Base-by-base conservation (phyloP, 371 early-diverging fungal genomes). In the Mucor lusitanicus region DNA sequence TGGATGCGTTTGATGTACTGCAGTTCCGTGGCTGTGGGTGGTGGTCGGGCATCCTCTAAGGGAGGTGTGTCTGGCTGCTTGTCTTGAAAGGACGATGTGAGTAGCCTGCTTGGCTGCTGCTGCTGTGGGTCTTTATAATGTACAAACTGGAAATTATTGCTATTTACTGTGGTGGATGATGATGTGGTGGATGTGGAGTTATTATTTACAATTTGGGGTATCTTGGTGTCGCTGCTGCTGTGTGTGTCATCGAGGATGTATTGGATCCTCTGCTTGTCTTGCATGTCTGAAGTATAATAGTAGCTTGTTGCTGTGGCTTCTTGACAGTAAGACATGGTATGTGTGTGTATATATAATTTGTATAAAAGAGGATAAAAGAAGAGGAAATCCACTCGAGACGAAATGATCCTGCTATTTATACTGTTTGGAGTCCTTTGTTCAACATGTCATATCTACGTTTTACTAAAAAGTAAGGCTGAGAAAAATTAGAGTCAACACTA, bases 1-100 rank as follows among this genome's bases (percentile, higher is more conserved):
- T 70, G 54, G 3, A 70, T 70, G 40, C 70, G 61, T 65, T 65
- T 70, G 13, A 65, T 61, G 53, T 70, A 70, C 62, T 70, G 62
- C n/a, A 69, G 7, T 65, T 70, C 66, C 33, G 23, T 54, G 19
- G 35, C 61, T 37, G 61, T 67, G 3, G 61, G 67, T 15, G 61
- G 55, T 61, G 63, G 44, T 63, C 54, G 63, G 42, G 23, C 23
- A 27, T 54, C 54, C 27, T 28, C 54, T 28, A 30, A 54, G 6
- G 61, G 17, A 15, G 40, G 46, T 35, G 50, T 32, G 19, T 37
- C n/a, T 25, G 60, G 44, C 23, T 50, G n/a, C 30, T 19, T 37
- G 17, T 50, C 44, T 15, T 61, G 27, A 44, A 25, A 50, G 8
- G 62, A 50, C n/a, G 53, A 61, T n/a, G 62, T 48, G 33, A 61